Base-by-base conservation (phyloP, 2,329 filamentous ascomycete species). In the Clarireedia monteithiana region DNA sequence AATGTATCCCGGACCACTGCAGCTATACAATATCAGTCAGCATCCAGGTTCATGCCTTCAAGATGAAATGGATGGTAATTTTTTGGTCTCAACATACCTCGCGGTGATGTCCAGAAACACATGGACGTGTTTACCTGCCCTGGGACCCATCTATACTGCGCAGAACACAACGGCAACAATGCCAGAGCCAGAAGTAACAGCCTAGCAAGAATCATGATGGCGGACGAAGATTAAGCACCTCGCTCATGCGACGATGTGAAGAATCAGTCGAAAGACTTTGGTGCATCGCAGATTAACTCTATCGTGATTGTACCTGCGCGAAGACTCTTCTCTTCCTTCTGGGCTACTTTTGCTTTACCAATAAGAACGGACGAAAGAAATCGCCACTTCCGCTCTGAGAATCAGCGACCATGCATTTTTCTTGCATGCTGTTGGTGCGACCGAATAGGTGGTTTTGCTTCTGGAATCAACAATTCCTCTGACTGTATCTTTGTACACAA, bases 1-100 rank as follows among this genome's bases (percentile, higher is more conserved):
- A 86, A 70, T 2, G 77, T 83, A 62, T 88, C 82, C 44, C 77
- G 77, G 38, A 87, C 69, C 2, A 83, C 69, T 39, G 78, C 77
- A 59, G 76, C 83, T 85, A 62, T 26, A 12, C 44, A 39, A 50
- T 38, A 60, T 70, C 53, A 72, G 65, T 55, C 39, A 10, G 39
- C 30, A 3, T 48, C 23, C 5, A 44, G 10, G 6, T 4, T 27
- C 30, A 34, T 34, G 30, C 10, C 10, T 34, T 34, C 15, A 20
- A 5, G 48, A 23, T 34, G 53, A 62, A 62, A 26, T 26, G 6
- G 3, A 46, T 3, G 17, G 20, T 14, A 46, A 20, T 17, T 24
- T 4, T 34, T 5, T 34, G 9, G 30, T 30, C 20, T 42, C 30
- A 63, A 53, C 68, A 64, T 63, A 70, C 68, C 71, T 70, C 76